These are phyloP conservation scores for Monosporozyma yasuniensis DNA, from an alignment of 805 yeast species.

Conservation along the genomic window DNA sequence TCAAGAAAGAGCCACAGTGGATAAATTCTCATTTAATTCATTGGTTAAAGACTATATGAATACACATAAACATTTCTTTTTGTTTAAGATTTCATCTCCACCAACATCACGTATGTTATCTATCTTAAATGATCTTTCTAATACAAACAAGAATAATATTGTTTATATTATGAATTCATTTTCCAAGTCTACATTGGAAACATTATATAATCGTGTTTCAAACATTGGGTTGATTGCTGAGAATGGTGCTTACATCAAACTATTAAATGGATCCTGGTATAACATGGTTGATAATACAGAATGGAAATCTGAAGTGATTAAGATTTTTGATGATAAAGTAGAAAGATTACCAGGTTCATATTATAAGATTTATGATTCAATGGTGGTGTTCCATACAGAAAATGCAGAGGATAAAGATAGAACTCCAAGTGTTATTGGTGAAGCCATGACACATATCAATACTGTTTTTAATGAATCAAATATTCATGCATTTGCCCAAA, in stretches of 20 bases:
- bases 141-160: conserved; percentile 35
- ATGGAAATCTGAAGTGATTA: conserved; percentile 31
- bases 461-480: conserved; percentile 54
- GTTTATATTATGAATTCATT: conserved; percentile 67
- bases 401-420: conserved; percentile 55
- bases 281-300: conserved; percentile 45
- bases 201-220: conserved; percentile 56
- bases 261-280: conserved; percentile 47
- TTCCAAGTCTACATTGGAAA: conserved; percentile 54
- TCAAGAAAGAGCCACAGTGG: conserved; percentile 30
- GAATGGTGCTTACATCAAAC: conserved; percentile 71
- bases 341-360: conserved; percentile 78
- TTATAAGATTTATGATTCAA: conserved; percentile 64
- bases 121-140: conserved; percentile 54
- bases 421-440: conserved; percentile 64
- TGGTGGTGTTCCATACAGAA: conserved; percentile 68
- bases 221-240: conserved; percentile 82
- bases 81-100: conserved; percentile 38
- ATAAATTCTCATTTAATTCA: conserved; percentile 24
- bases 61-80: conserved; percentile 36
- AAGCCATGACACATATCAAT: conserved; percentile 74
- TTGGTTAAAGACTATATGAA: conserved; percentile 24
- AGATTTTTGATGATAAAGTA: conserved; percentile 32
- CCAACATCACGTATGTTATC: conserved; percentile 54
- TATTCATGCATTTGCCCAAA: conserved; percentile 65